Conservation (phyloP, 805 yeast species). For the Kazachstania psychrophila region DNA sequence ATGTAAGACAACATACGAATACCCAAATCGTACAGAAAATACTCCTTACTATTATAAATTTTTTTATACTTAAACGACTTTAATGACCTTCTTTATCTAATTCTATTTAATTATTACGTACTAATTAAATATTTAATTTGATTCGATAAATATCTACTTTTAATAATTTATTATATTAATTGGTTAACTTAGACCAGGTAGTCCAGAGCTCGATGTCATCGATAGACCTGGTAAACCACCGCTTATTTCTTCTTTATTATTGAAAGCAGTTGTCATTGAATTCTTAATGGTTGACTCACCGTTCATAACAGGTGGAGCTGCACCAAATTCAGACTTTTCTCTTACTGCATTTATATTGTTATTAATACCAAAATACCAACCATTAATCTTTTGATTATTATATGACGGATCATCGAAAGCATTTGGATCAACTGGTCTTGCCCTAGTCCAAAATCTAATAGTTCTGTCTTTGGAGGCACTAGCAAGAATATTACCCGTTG, state of each 20-base stretch:
- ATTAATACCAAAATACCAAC: constrained; percentile 44
- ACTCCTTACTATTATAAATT: not conserved
- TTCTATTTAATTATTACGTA: no score
- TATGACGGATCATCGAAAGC: constrained; percentile 77
- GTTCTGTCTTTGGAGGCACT: constrained; percentile 92
- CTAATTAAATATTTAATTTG: no score
- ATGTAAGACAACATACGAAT: not conserved
- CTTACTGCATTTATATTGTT: constrained; percentile 30
- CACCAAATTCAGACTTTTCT: constrained; percentile 28
- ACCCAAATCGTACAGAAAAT: not conserved
- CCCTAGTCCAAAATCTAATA: constrained; percentile 89
- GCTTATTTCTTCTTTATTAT: not conserved
- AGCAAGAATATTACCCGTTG: constrained; percentile 82
- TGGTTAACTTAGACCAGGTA: no score
- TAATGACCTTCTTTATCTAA: not conserved
- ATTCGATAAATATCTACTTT: no score
- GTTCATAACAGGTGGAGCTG: constrained; percentile 22
- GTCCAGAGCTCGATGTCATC: no score
- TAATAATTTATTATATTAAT: no score
- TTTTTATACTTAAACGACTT: not conserved
- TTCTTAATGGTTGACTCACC: no score
- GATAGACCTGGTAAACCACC: no score
- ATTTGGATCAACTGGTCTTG: constrained; percentile 80
- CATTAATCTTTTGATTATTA: constrained; percentile 51
- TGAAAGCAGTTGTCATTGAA: no score